These are phyloP conservation scores for Coemansia furcata DNA, from an alignment of 192 early-diverging fungal genomes.

Conservation along the genomic window DNA sequence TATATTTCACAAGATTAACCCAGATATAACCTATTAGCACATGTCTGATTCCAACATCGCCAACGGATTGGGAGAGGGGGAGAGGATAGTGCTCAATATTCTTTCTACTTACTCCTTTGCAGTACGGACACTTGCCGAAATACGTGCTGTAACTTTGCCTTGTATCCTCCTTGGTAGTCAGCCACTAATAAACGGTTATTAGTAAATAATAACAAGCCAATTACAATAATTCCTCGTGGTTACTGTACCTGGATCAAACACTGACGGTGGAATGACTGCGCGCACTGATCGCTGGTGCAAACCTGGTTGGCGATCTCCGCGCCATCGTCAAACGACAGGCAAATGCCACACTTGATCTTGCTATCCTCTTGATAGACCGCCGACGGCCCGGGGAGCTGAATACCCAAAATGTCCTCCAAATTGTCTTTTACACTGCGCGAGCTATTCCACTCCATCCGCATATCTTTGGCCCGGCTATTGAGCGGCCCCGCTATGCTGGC, in stretches of 20 bases:
- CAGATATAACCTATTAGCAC: background rate
- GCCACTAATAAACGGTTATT: conserved; percentile 24
- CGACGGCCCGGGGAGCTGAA: conserved; percentile 14
- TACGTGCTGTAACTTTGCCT: conserved; percentile 45
- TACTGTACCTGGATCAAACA: conserved; percentile 37
- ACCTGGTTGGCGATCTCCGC: conserved; percentile 33
- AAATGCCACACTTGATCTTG: conserved; percentile 49
- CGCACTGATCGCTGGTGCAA: conserved; percentile 38
- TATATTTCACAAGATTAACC: background rate
- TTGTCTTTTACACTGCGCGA: conserved; percentile 13
- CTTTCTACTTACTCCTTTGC: conserved; percentile 23
- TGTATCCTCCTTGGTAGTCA: conserved; percentile 47
- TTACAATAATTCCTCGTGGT: background rate
- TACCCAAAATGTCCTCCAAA: conserved; percentile 15
- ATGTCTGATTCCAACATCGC: background rate
- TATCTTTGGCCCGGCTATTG: conserved; percentile 13
- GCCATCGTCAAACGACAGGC: conserved; percentile 27
- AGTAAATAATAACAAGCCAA: background rate
- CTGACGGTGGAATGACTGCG: conserved; percentile 41
- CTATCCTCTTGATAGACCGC: conserved; percentile 18
- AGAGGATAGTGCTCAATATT: background rate
- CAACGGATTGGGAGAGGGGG: background rate
- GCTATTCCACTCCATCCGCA: conserved; percentile 12
- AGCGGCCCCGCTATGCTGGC: conserved; percentile 17
- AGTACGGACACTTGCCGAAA: conserved; percentile 50